A percentile compares a stretch with the other conserved stretches of the same genome.
Conservation (phyloP, 163 green algal species). For the Scenedesmus sp. region DNA sequence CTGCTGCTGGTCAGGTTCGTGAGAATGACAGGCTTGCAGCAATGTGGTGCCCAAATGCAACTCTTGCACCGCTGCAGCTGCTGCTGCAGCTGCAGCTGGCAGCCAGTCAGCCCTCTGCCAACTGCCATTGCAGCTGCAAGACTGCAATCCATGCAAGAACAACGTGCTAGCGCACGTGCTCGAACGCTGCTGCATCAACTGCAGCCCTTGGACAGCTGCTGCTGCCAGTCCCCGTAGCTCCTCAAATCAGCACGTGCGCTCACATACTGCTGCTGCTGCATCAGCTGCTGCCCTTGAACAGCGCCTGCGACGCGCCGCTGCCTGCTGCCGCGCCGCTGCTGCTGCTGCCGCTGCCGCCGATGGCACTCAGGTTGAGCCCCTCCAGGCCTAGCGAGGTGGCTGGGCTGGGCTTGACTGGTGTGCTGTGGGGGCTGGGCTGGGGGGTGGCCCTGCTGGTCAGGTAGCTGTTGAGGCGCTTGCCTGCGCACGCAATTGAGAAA, state of each 20-base stretch:
- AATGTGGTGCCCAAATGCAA: too few species aligned
- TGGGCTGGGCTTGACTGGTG: conserved; percentile 41
- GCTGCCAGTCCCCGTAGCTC: background rate
- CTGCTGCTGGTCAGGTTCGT: too few species aligned
- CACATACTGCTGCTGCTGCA: background rate
- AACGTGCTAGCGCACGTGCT: too few species aligned
- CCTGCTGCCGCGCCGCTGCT: conserved; percentile 8
- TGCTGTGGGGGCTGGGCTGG: conserved; percentile 39
- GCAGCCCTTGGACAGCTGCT: background rate
- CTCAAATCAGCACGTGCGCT: background rate
- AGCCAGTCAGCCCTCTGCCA: too few species aligned
- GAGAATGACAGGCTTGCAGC: too few species aligned
- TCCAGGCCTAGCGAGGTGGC: conserved; percentile 14
- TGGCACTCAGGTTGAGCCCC: background rate
- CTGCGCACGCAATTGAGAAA: background rate
- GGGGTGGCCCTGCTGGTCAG: conserved; percentile 43
- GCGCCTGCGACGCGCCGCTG: background rate
- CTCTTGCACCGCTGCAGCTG: too few species aligned
- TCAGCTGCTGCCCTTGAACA: conserved; percentile 19
- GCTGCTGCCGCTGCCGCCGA: background rate
- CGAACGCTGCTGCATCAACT: too few species aligned
- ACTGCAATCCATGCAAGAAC: too few species aligned
- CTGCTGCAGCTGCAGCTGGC: too few species aligned
- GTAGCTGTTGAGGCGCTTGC: conserved; percentile 50
- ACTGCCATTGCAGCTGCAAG: too few species aligned